These are phyloP conservation scores for Hanseniaspora nectarophila DNA, from an alignment of 805 yeast genomes.

Conservation along the genomic window DNA sequence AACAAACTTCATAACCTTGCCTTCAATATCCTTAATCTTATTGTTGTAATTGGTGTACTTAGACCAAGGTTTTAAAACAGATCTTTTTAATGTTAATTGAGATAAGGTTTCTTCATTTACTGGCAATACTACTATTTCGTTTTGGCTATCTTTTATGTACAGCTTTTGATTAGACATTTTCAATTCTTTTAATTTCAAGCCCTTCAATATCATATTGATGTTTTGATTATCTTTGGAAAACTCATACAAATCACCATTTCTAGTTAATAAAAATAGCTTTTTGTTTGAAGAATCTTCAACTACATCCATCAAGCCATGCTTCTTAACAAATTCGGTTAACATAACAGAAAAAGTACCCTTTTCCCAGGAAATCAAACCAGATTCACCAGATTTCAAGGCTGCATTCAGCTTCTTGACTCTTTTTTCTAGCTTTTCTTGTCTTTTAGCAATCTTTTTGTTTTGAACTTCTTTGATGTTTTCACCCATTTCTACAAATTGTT, in stretches of 20 bases:
- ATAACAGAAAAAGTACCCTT: conserved; percentile 7
- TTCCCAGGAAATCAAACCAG: conserved; percentile 19
- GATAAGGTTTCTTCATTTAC: conserved; percentile 17
- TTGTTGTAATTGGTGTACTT: conserved; percentile 18
- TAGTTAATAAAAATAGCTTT: conserved; percentile 41
- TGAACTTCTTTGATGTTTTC: conserved; percentile 18
- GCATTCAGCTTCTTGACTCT: conserved; percentile 13
- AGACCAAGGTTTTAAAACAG: conserved; percentile 23
- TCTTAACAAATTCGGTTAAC: conserved; percentile 31
- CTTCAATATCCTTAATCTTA: conserved; percentile 16
- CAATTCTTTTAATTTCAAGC: conserved; percentile 35
- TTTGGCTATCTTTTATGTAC: conserved; percentile 34
- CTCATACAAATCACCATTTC: conserved; percentile 60
- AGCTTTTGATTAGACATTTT: conserved; percentile 43
- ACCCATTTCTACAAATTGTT: conserved; percentile 9
- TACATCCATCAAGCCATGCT: conserved; percentile 41
- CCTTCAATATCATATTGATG: conserved; percentile 34
- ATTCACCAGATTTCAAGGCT: not conserved
- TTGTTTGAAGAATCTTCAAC: conserved; percentile 28
- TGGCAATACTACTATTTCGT: conserved; percentile 24
- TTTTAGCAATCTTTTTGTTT: conserved; percentile 19
- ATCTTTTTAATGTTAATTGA: conserved; percentile 16
- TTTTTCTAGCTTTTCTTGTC: conserved; percentile 19
- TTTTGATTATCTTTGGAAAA: conserved; percentile 38
- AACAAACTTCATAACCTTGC: conserved; percentile 26